These are phyloP conservation scores for Ascosphaera aggregata DNA, from an alignment of 2,329 filamentous ascomycete genomes.

Conservation along the genomic window DNA sequence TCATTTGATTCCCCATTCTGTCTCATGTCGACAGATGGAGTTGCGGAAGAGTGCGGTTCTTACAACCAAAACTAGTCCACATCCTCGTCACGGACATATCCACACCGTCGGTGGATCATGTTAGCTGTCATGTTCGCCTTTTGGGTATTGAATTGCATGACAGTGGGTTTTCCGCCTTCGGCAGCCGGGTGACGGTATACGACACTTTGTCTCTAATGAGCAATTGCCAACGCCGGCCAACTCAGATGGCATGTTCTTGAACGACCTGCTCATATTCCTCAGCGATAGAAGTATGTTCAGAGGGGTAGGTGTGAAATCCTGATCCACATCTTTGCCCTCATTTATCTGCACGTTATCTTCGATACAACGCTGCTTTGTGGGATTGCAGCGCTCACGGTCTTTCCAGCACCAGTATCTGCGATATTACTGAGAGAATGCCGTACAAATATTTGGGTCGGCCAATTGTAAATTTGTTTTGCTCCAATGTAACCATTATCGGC, in stretches of 20 bases:
- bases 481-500: not conserved
- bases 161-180: not conserved
- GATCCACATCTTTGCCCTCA: not conserved
- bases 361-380: not conserved
- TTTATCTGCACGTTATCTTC: not conserved
- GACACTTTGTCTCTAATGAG: not conserved
- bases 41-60: not conserved
- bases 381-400: not conserved
- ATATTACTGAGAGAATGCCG: not conserved
- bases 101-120: not conserved
- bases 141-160: too few species aligned
- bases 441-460: not conserved
- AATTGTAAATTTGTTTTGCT: not conserved
- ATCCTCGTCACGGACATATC: not conserved
- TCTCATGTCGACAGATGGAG: not conserved
- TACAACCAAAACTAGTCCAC: not conserved
- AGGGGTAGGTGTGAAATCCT: not conserved
- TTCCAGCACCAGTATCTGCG: not conserved
- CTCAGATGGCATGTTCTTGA: not conserved
- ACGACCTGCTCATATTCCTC: not conserved
- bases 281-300: not conserved
- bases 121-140: too few species aligned
- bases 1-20: not conserved
- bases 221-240: not conserved
- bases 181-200: not conserved